Base-by-base conservation (phyloP, 495 filamentous ascomycete genomes). In the Aspergillus sclerotioniger region DNA sequence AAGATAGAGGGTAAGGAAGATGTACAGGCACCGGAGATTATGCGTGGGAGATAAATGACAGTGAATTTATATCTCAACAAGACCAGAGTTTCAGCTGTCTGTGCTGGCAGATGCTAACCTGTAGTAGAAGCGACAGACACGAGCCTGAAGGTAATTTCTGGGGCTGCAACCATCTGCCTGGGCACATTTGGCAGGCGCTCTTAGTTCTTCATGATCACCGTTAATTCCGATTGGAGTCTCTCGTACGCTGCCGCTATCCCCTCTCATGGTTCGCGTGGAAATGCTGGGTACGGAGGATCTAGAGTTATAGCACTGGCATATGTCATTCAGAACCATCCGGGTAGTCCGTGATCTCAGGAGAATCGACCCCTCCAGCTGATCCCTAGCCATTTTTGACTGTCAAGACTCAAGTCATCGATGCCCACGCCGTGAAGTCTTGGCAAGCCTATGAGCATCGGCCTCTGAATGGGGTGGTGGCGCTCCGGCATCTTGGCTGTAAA, bases 371-470 rank as follows among this genome's bases (percentile, higher is more conserved):
- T 25, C 25, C 25, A 25, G 5, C 25, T 5, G 25, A 25, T 25
- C 25, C 25, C 25, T 25, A 25, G 25, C 25, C 5, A 25, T 25
- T 25, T 5, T 5, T 8, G 33, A 35, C 2, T 1, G 13, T 13
- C 9, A 13, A 9, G 8, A 13, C 3, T 35, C 33, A 35, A 35
- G 13, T 4, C 13, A 35, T 35, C 33, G 13, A 35, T 35, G 33
- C 33, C 13, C n/a, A 45, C n/a, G 19, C 41, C n/a, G n/a, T 45
- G 41, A 45, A 17, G 41, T 20, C 44, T 47, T 47, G 44, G 44
- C 17, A 12, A 12, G 44, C n/a, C 17, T 47, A 47, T 20, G 17
- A 47, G 44, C 44, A 47, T 47, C 44, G n/a, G 17, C 21, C 9
- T 0, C 3, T 19, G 17, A 6, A 20, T 21, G 21, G 17, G 25